Percentiles rank a stretch among this genome's conserved stretches.
phyloP scores from a whole-genome alignment of 139 green algal genomes.

The Chlamydomonas urium region DNA sequence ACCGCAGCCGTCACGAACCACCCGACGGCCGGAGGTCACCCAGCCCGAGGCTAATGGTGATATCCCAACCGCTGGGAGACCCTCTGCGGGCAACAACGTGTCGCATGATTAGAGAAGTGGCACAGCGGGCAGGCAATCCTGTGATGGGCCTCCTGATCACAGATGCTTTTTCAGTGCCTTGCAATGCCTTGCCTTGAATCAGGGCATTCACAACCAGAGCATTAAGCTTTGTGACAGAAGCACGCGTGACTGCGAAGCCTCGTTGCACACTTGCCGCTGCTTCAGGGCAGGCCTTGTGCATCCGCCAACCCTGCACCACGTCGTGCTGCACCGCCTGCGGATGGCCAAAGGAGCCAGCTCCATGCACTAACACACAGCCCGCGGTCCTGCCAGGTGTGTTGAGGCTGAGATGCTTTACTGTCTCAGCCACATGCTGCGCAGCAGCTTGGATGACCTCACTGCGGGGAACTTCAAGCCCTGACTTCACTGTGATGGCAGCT shows the following conservation, averaged over 20 bases:
- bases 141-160: neutral
- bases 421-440: slow-evolving; percentile 20
- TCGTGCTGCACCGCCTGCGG: slow-evolving; percentile 33
- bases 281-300: slow-evolving; percentile 4
- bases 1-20: slow-evolving; percentile 10
- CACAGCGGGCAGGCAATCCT: neutral
- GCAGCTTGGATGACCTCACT: slow-evolving; percentile 24
- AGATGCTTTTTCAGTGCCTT: neutral
- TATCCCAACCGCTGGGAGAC: slow-evolving; percentile 48
- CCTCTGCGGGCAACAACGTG: neutral
- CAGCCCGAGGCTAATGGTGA: slow-evolving; percentile 41
- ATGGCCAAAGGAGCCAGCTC: slow-evolving; percentile 71
- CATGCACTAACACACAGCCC: slow-evolving; percentile 54
- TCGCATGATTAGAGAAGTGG: neutral
- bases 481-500: slow-evolving; percentile 59
- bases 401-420: neutral
- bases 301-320: slow-evolving; percentile 34
- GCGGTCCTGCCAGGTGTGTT: neutral
- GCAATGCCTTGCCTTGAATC: slow-evolving; percentile 16
- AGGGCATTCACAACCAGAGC: slow-evolving; percentile 34
- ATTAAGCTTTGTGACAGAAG: slow-evolving; percentile 55
- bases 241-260: slow-evolving; percentile 48
- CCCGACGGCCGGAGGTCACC: neutral
- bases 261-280: slow-evolving; percentile 3
- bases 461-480: slow-evolving; percentile 42